Conservation (phyloP, 2,329 filamentous ascomycete genomes). For the Apiospora aurea region DNA sequence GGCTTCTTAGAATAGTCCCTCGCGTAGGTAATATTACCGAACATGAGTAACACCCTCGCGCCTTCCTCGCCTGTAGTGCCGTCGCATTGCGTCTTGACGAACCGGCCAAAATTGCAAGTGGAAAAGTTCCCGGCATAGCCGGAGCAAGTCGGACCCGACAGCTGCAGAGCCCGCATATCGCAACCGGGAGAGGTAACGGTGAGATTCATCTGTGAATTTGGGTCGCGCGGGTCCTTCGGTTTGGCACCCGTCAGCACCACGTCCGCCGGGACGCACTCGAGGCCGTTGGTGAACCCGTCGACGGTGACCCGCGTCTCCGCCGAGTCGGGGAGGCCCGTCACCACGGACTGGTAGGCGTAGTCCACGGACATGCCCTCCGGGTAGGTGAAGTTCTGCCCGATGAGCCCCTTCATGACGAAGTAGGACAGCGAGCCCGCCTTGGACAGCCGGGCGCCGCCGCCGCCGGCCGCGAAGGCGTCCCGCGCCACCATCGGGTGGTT, state of each 20-base stretch:
- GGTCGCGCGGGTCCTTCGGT: background rate
- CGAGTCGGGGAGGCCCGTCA: background rate
- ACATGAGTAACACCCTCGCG: background rate
- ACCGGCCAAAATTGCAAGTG: background rate
- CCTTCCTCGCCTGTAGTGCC: background rate
- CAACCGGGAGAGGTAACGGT: background rate
- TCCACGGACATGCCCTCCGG: constrained; percentile 10
- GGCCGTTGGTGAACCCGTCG: constrained; percentile 11
- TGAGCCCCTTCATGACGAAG: background rate
- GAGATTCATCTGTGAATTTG: background rate
- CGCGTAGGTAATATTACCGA: background rate
- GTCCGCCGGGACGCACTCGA: background rate
- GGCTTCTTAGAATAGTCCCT: background rate
- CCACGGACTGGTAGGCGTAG: constrained; percentile 2
- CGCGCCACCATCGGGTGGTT: background rate
- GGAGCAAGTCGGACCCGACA: background rate
- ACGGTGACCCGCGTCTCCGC: constrained; percentile 1
- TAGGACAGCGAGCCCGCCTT: background rate
- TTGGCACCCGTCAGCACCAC: background rate
- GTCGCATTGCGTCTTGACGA: constrained; percentile 1
- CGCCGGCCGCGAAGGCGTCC: background rate
- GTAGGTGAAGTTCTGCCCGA: background rate
- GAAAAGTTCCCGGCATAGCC: background rate
- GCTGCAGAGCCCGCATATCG: background rate
- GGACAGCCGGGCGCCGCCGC: background rate